Evolutionary conservation across 495 filamentous ascomycete species (phyloP).

Genomic region (Penicillium antarcticum): DNA sequence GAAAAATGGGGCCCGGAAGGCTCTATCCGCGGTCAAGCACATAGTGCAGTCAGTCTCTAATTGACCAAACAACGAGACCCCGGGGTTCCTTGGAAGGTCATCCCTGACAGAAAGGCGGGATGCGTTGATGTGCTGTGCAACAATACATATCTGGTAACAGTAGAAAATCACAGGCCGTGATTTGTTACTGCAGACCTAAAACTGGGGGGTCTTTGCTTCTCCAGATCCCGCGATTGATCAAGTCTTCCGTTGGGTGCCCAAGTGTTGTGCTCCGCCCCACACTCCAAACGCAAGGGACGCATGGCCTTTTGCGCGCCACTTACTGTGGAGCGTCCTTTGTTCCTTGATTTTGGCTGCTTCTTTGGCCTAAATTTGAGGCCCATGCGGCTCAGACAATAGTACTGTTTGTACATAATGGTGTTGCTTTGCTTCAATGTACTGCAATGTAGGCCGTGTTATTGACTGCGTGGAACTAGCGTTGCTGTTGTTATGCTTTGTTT

Average conservation of each 20-base stretch:
- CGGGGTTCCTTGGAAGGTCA: too few relatives aligned
- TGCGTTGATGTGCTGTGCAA: not conserved
- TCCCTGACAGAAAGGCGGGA: not conserved
- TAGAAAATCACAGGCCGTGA: not conserved
- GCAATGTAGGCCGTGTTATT: not conserved
- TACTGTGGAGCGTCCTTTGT: not conserved
- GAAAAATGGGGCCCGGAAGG: not conserved
- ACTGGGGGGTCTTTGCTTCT: not conserved
- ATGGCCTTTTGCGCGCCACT: slow-evolving; percentile 4
- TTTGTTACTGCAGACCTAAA: not conserved
- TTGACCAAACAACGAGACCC: too few relatives aligned
- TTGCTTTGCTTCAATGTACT: not conserved
- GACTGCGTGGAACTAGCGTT: slow-evolving; percentile 1
- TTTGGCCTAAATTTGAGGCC: not conserved
- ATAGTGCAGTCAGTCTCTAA: not conserved
- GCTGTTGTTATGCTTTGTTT: not conserved
- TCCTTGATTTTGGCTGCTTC: not conserved
- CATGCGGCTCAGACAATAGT: slow-evolving; percentile 2
- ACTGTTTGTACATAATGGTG: not conserved
- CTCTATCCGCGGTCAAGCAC: not conserved
- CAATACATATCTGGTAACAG: not conserved
- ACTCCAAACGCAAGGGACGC: slow-evolving; percentile 13
- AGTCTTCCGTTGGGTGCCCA: slow-evolving; percentile 5
- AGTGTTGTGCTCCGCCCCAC: slow-evolving; percentile 2
- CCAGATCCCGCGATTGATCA: not conserved